Base-by-base conservation (phyloP, 1,139 yeast genomes). In the Kurtzmaniella quercitrusa region DNA sequence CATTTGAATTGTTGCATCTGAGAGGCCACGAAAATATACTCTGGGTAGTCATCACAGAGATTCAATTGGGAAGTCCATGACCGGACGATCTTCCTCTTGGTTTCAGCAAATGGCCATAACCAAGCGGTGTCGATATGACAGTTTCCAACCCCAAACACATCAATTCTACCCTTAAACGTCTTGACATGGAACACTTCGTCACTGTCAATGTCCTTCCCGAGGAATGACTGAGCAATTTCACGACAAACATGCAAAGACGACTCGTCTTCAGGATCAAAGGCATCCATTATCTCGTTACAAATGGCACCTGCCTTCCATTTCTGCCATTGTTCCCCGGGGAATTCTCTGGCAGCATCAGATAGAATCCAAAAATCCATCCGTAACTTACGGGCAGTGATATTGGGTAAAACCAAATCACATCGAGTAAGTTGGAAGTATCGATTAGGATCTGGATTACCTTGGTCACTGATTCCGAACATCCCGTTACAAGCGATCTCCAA, bases 51-150 rank as follows among this genome's bases (percentile, higher is more conserved):
- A 44, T 90, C 93, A 53, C 94, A 80, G 46, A 93, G 66, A 46
- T 89, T 84, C 46, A 91, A 70, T 65, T 93, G 98, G 11, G 96
- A 81, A 1, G 96, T 84, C 98, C 98, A 93, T 4, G 96, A 89
- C 51, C 98, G 78, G 3, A 90, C 96, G 48, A 91, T 81, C 59
- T 90, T 90, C 48, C 97, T 77, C 54, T 85, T 84, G 1, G 98
- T 89, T 63, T 93, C 97, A 3, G 96, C 97, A 71, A 85, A 91
- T 11, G 97, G 98, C 98, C 98, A 93, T 49, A 87, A 73, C 96
- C 97, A 90, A 18, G 96, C 96, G 27, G 98, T 91, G 59, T 93
- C 98, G 55, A 93, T 93, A 63, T 93, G 98, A 61, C 98, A 93
- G 60, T 93, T 88, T 40, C 98, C 98, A 50, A 93, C 75, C 5